phyloP scores from a whole-genome alignment of 2,329 filamentous ascomycete species.

The Seiridium unicorne region DNA sequence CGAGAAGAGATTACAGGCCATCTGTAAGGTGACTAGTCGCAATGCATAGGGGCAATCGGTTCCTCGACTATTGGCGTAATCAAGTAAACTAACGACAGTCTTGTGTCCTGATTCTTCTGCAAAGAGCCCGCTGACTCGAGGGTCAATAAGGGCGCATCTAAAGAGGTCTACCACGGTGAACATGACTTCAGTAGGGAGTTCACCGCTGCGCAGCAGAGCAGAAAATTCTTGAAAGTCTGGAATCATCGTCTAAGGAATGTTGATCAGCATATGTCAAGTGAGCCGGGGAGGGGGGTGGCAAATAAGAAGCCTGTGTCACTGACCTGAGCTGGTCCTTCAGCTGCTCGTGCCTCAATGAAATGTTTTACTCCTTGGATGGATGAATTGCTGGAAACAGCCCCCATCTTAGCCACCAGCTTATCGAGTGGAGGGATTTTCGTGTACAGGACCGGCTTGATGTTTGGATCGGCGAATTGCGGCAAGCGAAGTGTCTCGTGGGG shows the following conservation, averaged over 20 bases:
- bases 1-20: slow-evolving; percentile 82
- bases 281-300: background rate
- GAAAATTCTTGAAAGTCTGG: slow-evolving; percentile 69
- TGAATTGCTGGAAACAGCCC: slow-evolving; percentile 49
- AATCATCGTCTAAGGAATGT: slow-evolving; percentile 44
- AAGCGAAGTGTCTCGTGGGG: slow-evolving; percentile 71
- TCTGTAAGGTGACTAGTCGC: slow-evolving; percentile 78
- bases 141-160: slow-evolving; percentile 72
- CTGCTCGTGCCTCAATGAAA: slow-evolving; percentile 67
- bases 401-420: slow-evolving; percentile 77
- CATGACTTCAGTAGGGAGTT: slow-evolving; percentile 61
- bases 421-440: slow-evolving; percentile 77
- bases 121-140: slow-evolving; percentile 77
- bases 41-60: slow-evolving; percentile 72
- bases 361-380: slow-evolving; percentile 63
- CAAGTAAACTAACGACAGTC: slow-evolving; percentile 62
- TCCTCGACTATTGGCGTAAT: slow-evolving; percentile 52
- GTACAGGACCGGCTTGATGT: slow-evolving; percentile 68
- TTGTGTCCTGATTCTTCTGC: slow-evolving; percentile 69
- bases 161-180: slow-evolving; percentile 88
- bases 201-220: slow-evolving; percentile 54
- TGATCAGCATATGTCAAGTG: background rate
- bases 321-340: slow-evolving; percentile 57
- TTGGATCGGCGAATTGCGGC: slow-evolving; percentile 64
- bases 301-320: background rate